These are phyloP conservation scores for Crithidia expoeki DNA, from an alignment of 208 protist genomes.

Conservation along the genomic window DNA sequence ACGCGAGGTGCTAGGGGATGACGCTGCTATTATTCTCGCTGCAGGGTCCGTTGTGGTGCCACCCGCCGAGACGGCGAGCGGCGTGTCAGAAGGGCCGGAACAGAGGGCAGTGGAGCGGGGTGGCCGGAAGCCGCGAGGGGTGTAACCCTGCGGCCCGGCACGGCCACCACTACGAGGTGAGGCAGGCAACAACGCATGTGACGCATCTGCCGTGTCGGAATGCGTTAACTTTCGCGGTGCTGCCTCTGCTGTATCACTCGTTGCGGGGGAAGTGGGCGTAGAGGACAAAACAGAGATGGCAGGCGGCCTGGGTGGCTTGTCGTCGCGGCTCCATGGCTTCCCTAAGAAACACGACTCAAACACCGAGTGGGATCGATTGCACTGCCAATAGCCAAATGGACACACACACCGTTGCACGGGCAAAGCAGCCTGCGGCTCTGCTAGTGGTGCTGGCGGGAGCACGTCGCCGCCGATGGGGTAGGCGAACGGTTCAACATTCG, in stretches of 20 bases:
- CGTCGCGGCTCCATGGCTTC: slow-evolving; percentile 45
- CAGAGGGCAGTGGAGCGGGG: slow-evolving; percentile 25
- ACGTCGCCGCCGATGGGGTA: not conserved
- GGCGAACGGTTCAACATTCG: slow-evolving; percentile 11
- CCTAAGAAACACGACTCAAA: slow-evolving; percentile 67
- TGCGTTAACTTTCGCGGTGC: not conserved
- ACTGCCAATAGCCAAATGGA: slow-evolving; percentile 66
- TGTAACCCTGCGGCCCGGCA: slow-evolving; percentile 6
- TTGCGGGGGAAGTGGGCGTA: not conserved
- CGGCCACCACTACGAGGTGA: not conserved
- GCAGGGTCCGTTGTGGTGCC: too few relatives aligned
- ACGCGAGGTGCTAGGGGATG: too few relatives aligned
- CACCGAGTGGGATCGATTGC: slow-evolving; percentile 57
- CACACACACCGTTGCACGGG: slow-evolving; percentile 25
- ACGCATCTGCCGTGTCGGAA: not conserved
- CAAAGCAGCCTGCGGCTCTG: not conserved
- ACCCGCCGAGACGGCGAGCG: too few relatives aligned
- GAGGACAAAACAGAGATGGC: not conserved
- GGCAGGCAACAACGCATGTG: not conserved
- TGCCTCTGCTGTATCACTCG: not conserved
- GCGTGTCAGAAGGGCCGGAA: not conserved
- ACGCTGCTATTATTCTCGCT: too few relatives aligned
- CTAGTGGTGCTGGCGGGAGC: not conserved
- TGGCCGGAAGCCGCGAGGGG: slow-evolving; percentile 33
- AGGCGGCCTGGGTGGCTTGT: not conserved